phyloP scores from a whole-genome alignment of 345 rosid species.

The Geranium brycei region DNA sequence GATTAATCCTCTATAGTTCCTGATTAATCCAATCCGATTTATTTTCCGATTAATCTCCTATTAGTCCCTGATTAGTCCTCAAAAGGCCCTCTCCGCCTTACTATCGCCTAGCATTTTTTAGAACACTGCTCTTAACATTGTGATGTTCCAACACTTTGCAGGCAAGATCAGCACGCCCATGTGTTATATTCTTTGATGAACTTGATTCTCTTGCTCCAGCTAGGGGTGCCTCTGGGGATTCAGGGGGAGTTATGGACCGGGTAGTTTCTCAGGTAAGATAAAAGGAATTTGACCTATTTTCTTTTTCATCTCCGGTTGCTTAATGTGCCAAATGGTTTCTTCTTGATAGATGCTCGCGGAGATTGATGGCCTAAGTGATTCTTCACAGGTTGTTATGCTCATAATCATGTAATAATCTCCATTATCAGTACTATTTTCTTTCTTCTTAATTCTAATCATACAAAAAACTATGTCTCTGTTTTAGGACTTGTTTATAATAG shows the following conservation, averaged over 20 bases:
- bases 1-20: too few species aligned
- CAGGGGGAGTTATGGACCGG: slow-evolving; percentile 97
- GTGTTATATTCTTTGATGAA: slow-evolving; percentile 96
- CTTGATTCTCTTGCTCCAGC: slow-evolving; percentile 99
- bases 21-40: too few species aligned
- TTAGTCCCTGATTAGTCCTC: too few species aligned
- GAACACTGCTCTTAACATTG: not conserved
- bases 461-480: not conserved
- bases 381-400: slow-evolving; percentile 42
- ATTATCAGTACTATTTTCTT: not conserved
- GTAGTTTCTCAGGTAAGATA: slow-evolving; percentile 77
- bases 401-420: slow-evolving; percentile 3
- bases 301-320: not conserved
- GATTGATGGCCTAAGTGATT: slow-evolving; percentile 86
- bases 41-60: too few species aligned
- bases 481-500: slow-evolving; percentile 85
- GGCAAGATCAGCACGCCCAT: slow-evolving; percentile 96
- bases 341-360: slow-evolving; percentile 81
- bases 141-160: slow-evolving; percentile 18
- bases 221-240: slow-evolving; percentile 95
- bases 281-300: slow-evolving; percentile 1
- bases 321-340: not conserved
- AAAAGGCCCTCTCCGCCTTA: too few species aligned
- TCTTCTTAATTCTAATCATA: slow-evolving; percentile 5
- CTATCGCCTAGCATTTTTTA: too few species aligned